phyloP scores from a whole-genome alignment of 129 eudicot genomes.

The Centella asiatica region DNA sequence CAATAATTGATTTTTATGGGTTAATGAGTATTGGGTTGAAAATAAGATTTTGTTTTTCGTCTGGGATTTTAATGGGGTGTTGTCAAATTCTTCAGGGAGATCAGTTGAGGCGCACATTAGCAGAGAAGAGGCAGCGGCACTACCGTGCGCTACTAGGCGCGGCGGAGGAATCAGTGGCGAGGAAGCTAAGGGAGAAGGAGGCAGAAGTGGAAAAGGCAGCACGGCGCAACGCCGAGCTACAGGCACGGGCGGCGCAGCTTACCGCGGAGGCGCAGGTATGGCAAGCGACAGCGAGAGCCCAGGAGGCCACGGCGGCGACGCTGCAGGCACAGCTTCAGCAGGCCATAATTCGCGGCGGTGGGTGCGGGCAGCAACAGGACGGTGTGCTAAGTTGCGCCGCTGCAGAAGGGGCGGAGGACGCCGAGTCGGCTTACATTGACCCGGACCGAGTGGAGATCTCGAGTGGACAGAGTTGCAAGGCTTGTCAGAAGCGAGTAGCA shows the following conservation, averaged over 20 bases:
- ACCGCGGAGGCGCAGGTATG: conserved; percentile 50
- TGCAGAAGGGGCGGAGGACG: conserved; percentile 42
- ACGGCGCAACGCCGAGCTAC: conserved; percentile 41
- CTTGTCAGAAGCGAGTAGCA: conserved; percentile 57
- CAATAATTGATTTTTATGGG: background rate
- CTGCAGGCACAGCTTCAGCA: conserved; percentile 54
- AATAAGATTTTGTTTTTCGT: too few species aligned
- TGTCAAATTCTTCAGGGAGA: conserved; percentile 27
- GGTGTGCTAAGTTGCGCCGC: conserved; percentile 11
- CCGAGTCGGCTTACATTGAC: conserved; percentile 58
- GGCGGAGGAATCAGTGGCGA: conserved; percentile 44
- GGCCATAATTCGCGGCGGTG: conserved; percentile 34
- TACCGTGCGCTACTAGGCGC: conserved; percentile 37
- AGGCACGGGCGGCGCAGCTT: conserved; percentile 53
- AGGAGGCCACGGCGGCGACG: conserved; percentile 40
- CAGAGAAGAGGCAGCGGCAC: conserved; percentile 45
- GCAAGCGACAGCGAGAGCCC: conserved; percentile 48
- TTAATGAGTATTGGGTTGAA: too few species aligned
- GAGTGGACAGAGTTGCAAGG: conserved; percentile 55
- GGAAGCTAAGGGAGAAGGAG: conserved; percentile 45
- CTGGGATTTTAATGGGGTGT: background rate
- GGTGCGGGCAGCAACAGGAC: conserved; percentile 17
- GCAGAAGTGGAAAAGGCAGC: conserved; percentile 51
- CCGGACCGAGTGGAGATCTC: conserved; percentile 41
- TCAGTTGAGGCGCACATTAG: conserved; percentile 56